phyloP scores from a whole-genome alignment of 106 monocot species.

The Platanthera zijinensis region DNA sequence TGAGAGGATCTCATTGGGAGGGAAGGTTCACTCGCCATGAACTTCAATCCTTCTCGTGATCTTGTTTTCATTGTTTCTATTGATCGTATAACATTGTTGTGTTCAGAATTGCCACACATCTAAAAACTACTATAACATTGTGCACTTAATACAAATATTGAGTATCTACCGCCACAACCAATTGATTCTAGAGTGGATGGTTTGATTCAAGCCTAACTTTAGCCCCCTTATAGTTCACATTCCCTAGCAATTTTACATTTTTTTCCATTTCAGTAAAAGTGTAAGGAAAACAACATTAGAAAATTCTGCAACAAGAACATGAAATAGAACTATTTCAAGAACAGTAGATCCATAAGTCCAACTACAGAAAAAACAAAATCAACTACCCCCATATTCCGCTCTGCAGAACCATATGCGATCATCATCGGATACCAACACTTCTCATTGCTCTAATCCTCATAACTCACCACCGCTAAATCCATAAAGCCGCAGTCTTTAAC shows the following conservation, averaged over 20 bases:
- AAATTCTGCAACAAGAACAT: no score
- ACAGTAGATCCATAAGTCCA: not conserved
- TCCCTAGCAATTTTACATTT: no score
- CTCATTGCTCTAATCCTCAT: slow-evolving; percentile 15
- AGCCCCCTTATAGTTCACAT: no score
- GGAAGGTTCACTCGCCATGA: slow-evolving; percentile 35
- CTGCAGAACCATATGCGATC: slow-evolving; percentile 16
- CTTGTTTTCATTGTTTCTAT: not conserved
- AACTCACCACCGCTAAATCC: slow-evolving; percentile 23
- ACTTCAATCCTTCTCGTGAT: not conserved
- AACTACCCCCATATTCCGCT: not conserved
- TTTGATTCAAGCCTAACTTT: no score
- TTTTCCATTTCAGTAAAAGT: no score
- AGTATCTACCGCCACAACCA: no score
- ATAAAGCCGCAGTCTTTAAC: slow-evolving; percentile 20
- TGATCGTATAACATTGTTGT: not conserved
- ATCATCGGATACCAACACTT: slow-evolving; percentile 36
- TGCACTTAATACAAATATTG: no score
- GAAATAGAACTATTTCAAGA: not conserved
- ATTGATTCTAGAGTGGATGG: no score
- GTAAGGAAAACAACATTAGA: no score
- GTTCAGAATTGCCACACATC: not conserved
- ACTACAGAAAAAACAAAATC: not conserved
- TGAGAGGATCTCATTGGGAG: slow-evolving; percentile 62
- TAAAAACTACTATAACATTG: no score